These are phyloP conservation scores for Cryomyces minteri DNA, from an alignment of 495 filamentous ascomycete species.

Conservation along the genomic window DNA sequence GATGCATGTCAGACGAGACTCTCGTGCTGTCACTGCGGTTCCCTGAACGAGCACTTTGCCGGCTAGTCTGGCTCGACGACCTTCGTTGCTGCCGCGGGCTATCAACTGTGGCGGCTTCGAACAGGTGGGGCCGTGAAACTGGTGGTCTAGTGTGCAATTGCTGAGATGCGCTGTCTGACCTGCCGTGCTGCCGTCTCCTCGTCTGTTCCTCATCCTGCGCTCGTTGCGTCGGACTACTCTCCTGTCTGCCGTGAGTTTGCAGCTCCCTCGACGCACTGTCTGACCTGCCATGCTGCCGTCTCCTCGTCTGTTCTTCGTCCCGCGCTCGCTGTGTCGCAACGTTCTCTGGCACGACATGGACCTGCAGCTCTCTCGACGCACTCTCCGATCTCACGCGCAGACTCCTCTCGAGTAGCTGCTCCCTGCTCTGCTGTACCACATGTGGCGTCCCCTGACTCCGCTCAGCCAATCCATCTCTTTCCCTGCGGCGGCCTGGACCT, in stretches of 20 bases:
- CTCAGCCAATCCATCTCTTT: too few relatives aligned
- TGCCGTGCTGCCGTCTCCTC: constrained; percentile 4
- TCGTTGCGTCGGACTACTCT: too few relatives aligned
- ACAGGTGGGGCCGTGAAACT: constrained; percentile 34
- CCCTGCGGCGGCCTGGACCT: neutral
- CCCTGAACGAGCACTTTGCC: constrained; percentile 4
- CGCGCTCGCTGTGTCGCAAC: too few relatives aligned
- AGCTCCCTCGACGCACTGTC: constrained; percentile 15
- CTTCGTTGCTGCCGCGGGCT: constrained; percentile 25
- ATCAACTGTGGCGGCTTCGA: constrained; percentile 26
- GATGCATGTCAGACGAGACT: constrained; percentile 1
- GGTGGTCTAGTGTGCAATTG: constrained; percentile 27
- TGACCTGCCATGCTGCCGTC: constrained; percentile 10
- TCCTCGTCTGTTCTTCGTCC: neutral
- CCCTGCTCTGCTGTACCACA: too few relatives aligned
- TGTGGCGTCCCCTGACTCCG: too few relatives aligned
- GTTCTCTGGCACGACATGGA: neutral
- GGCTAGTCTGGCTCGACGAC: constrained; percentile 30
- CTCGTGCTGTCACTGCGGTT: too few relatives aligned
- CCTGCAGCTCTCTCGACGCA: constrained; percentile 15
- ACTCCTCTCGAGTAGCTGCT: neutral
- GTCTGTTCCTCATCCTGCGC: neutral
- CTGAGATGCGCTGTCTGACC: constrained; percentile 18
- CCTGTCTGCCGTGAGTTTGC: constrained; percentile 5
- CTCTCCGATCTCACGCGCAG: constrained; percentile 14